Conservation (phyloP, 257 asterid species). For the Petunia secreta region DNA sequence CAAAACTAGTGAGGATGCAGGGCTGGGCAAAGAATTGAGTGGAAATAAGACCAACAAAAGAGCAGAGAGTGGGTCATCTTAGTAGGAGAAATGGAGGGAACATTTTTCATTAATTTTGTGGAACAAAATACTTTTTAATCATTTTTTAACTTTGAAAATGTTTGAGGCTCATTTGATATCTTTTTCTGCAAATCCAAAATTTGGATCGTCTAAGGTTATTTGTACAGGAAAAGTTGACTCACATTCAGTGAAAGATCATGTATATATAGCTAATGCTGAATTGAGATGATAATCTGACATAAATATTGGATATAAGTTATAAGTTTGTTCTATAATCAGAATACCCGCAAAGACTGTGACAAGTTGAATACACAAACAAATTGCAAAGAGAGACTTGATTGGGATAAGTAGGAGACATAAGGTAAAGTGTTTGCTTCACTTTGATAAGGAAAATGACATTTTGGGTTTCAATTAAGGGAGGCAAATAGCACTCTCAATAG, state of each 20-base stretch:
- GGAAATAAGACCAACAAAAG: not conserved
- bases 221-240: not conserved
- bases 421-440: not conserved
- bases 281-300: not conserved
- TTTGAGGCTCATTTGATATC: not conserved
- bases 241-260: too few relatives aligned
- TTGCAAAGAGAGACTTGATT: not conserved
- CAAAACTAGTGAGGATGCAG: not conserved
- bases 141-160: not conserved
- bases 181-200: not conserved
- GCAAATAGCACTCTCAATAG: conserved; percentile 19
- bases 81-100: not conserved
- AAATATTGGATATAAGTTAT: not conserved
- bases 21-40: not conserved
- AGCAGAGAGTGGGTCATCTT: not conserved
- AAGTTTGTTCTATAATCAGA: not conserved
- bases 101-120: not conserved
- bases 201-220: too few relatives aligned
- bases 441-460: conserved; percentile 42
- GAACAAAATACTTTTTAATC: not conserved
- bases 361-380: not conserved
- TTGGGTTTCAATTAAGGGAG: conserved; percentile 20
- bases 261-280: too few relatives aligned
- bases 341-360: not conserved
- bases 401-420: not conserved